Evolutionary conservation across 2,329 filamentous ascomycete species (phyloP), one percentile per base, ranked within the genome.

Genomic region (Macroventuria anomochaeta): DNA sequence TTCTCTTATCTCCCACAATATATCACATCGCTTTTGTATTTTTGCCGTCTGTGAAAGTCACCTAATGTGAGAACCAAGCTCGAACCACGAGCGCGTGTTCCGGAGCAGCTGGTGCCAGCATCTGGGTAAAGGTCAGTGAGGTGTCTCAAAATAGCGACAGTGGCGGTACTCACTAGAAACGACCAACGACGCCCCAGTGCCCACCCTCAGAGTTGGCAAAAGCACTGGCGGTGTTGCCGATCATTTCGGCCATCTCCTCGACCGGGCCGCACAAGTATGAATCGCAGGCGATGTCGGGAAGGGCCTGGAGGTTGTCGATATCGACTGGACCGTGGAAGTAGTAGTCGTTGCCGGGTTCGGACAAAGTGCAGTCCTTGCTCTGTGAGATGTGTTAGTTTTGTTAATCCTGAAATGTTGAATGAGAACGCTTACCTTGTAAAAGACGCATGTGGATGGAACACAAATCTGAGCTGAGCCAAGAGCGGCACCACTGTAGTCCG

Each of bases 341-440:
- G 36, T 41, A 17, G 10, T 40, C 49, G 3, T 36, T n/a, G 15
- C 36, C 34, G 12, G 31, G 13, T 2, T 28, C 48, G 12, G 40
- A 44, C 2, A 25, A 7, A 5, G 48, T 51, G 25, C 48, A 51
- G 21, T 51, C 40, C 5, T 33, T 33, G 34, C n/a, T 39, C 48
- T 51, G 26, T 2, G 13, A 15, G 13, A 2, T 7, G 20, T 18
- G 36, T 48, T 26, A 48, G 28, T 13, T 13, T 12, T 10, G 28
- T 10, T 12, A 21, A 42, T n/a, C n/a, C 2, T 7, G 10, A 12
- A 17, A 12, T 2, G 7, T 20, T n/a, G n/a, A n/a, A n/a, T n/a
- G n/a, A n/a, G n/a, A n/a, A n/a, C n/a, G n/a, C 15, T 12, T 44
- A 34, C 48, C 40, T 51, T 39, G 21, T 44, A 51, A 28, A 51